Conservation (phyloP, 2,329 filamentous ascomycete species). For the Alternaria triticina region DNA sequence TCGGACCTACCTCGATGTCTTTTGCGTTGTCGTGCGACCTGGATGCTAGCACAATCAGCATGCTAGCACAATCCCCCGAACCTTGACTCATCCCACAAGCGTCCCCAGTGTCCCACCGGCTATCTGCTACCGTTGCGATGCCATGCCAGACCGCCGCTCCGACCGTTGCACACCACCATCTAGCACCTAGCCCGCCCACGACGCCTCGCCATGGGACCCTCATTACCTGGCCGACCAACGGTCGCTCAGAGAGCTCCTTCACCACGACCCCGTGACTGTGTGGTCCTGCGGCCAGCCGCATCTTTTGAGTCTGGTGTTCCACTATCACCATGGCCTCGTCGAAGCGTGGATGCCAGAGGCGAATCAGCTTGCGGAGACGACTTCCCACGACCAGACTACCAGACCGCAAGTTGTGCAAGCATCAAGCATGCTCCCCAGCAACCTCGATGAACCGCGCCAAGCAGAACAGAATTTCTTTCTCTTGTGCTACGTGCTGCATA, state of each 20-base stretch:
- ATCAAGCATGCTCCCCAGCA: conserved; percentile 34
- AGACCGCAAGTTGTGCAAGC: conserved; percentile 34
- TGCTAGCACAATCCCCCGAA: not conserved
- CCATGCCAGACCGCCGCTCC: conserved; percentile 36
- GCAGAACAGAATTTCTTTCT: conserved; percentile 14
- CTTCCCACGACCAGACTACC: conserved; percentile 25
- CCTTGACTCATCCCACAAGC: conserved; percentile 29
- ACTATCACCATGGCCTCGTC: conserved; percentile 28
- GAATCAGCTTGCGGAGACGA: conserved; percentile 41
- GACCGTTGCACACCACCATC: conserved; percentile 22
- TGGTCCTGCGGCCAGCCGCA: conserved; percentile 34
- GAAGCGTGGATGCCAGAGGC: conserved; percentile 26
- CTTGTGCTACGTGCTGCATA: conserved; percentile 2
- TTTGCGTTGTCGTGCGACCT: conserved; percentile 15
- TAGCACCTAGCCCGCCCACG: conserved; percentile 16
- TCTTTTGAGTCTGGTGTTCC: conserved; percentile 31
- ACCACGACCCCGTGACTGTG: conserved; percentile 44
- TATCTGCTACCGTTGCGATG: conserved; percentile 7
- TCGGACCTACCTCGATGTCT: conserved; percentile 11
- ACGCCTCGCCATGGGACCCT: conserved; percentile 26
- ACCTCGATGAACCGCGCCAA: conserved; percentile 29
- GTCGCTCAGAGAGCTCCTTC: conserved; percentile 28
- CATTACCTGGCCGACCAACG: conserved; percentile 39
- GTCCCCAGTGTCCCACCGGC: conserved; percentile 3
- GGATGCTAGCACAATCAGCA: not conserved